A percentile compares a stretch with the other conserved stretches of the same genome.
Evolutionary conservation across 441 rosid species (phyloP).

Genomic region (Populus tomentosa): DNA sequence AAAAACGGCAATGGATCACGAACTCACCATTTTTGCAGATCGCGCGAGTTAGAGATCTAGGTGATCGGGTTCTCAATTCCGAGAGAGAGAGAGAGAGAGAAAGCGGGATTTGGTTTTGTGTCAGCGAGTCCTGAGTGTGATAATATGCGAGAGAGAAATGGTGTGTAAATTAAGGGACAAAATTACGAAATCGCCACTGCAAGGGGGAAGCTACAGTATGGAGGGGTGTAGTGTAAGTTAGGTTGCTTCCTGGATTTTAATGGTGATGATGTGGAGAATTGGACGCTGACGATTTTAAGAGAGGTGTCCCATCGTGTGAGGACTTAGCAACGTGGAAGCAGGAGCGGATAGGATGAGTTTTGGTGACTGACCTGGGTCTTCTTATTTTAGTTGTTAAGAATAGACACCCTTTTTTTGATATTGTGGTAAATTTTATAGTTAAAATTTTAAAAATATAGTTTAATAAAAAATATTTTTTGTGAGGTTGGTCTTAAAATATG

Average conservation of each 20-base stretch:
- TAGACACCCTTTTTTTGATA: no score
- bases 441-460: no score
- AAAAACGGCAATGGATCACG: conserved; percentile 1
- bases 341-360: background rate
- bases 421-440: no score
- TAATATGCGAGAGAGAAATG: conserved; percentile 13
- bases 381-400: no score
- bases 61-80: background rate
- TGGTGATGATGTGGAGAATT: background rate
- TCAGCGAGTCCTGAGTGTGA: background rate
- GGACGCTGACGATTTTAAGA: background rate
- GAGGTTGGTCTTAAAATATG: no score
- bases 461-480: no score
- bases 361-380: background rate
- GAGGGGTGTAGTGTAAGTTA: background rate
- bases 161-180: conserved; percentile 15
- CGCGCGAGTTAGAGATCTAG: conserved; percentile 23
- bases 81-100: background rate
- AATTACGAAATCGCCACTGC: conserved; percentile 30
- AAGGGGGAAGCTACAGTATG: background rate
- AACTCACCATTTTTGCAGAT: conserved; percentile 60
- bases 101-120: background rate
- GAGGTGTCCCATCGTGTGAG: background rate
- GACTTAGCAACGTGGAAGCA: background rate
- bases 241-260: background rate